Evolutionary conservation across 768 basidiomycete species (phyloP).

Genomic region (Suillus luteus): DNA sequence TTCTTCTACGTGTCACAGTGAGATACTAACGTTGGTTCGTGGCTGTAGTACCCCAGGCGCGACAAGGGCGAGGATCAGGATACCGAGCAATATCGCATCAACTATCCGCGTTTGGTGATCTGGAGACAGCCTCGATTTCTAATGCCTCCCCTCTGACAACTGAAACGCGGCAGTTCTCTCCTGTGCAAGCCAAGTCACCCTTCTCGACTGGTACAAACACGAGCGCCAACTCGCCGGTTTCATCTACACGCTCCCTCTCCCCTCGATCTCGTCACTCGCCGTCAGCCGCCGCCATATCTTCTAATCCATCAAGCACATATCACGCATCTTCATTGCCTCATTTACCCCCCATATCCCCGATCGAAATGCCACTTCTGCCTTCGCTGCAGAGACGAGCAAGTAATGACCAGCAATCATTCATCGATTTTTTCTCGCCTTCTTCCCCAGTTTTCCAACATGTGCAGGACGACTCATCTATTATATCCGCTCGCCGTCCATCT

Average conservation of each 20-base stretch:
- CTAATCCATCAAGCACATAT: constrained; percentile 47
- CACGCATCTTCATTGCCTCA: constrained; percentile 34
- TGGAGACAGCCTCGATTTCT: constrained; percentile 27
- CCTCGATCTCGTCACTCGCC: constrained; percentile 35
- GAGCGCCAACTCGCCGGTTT: constrained; percentile 7
- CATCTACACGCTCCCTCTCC: constrained; percentile 27
- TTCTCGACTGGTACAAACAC: constrained; percentile 8
- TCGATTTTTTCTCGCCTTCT: constrained; percentile 44
- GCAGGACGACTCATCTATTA: constrained; percentile 1
- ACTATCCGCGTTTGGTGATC: constrained; percentile 20
- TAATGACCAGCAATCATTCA: constrained; percentile 48
- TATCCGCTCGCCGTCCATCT: constrained; percentile 16
- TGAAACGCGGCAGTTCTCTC: constrained; percentile 20
- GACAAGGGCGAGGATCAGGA: constrained; percentile 16
- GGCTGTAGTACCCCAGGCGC: constrained; percentile 20
- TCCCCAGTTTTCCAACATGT: constrained; percentile 10
- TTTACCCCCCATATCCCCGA: constrained; percentile 27
- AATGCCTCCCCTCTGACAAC: constrained; percentile 12
- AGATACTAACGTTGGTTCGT: constrained; percentile 8
- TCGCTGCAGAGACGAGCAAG: constrained; percentile 20
- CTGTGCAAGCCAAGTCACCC: constrained; percentile 19
- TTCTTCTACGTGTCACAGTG: neutral
- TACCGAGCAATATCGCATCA: constrained; percentile 16
- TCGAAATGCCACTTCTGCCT: constrained; percentile 18
- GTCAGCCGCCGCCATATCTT: constrained; percentile 32